Evolutionary conservation across 2,329 filamentous ascomycete species (phyloP).

Genomic region (Aspergillus aculeatus): DNA sequence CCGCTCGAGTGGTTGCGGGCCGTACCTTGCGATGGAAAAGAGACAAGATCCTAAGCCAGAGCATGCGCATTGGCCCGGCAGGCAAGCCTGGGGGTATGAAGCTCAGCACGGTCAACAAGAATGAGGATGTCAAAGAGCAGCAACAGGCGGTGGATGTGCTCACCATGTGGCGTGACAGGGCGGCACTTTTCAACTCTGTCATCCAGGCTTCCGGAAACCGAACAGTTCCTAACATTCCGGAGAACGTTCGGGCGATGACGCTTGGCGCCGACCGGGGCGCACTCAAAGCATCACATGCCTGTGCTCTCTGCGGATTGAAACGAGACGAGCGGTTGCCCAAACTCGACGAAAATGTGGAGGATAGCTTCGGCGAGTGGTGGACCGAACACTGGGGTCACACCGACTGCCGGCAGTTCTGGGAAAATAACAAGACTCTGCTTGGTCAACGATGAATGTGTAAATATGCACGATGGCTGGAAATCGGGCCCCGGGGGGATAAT

Average conservation of each 20-base stretch:
- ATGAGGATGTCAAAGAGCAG: constrained; percentile 78
- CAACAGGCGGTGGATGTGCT: constrained; percentile 78
- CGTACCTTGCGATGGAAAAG: constrained; percentile 87
- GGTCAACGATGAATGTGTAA: constrained; percentile 58
- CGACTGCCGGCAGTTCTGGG: constrained; percentile 82
- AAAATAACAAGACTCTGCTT: constrained; percentile 68
- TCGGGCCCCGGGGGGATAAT: too few species aligned
- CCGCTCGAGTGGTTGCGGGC: constrained; percentile 78
- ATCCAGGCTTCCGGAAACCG: constrained; percentile 38
- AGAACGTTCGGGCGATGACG: constrained; percentile 65
- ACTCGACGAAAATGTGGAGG: constrained; percentile 74
- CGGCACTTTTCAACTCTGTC: constrained; percentile 71
- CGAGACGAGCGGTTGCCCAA: constrained; percentile 78
- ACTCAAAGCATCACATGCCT: constrained; percentile 70
- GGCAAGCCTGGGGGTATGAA: constrained; percentile 84
- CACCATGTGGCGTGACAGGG: constrained; percentile 69
- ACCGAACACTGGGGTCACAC: constrained; percentile 81
- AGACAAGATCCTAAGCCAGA: constrained; percentile 78
- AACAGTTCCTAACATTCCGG: constrained; percentile 67
- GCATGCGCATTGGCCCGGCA: constrained; percentile 79
- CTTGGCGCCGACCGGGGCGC: constrained; percentile 64
- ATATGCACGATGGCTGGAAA: not conserved
- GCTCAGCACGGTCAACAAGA: constrained; percentile 78
- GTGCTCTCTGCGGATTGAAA: constrained; percentile 83
- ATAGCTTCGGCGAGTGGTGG: constrained; percentile 98